A percentile compares a stretch with the other conserved stretches of the same genome.
Evolutionary conservation across 1,284 basidiomycete species (phyloP).

Genomic region (Boletellus sp.): DNA sequence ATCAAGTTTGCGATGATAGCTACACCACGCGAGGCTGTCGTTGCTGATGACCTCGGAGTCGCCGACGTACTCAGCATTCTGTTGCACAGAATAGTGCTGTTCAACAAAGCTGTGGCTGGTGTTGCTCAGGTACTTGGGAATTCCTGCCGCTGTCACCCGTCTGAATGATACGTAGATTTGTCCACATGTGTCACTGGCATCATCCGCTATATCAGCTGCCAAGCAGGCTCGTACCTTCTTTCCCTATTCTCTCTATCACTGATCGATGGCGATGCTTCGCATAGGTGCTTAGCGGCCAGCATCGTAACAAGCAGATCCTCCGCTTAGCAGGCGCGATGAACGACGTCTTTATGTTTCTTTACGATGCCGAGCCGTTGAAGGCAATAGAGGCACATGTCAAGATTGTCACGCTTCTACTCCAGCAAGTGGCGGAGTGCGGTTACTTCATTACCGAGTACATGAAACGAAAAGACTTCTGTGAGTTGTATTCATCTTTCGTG

Average conservation of each 20-base stretch:
- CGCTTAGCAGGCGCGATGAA: neutral
- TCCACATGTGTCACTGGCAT: neutral
- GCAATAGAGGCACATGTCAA: neutral
- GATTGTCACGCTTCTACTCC: neutral
- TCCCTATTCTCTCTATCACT: neutral
- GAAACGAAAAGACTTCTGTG: neutral
- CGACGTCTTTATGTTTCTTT: neutral
- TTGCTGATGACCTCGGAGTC: neutral
- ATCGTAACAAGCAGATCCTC: neutral
- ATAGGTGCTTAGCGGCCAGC: neutral
- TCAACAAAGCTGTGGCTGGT: neutral
- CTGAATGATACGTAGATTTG: neutral
- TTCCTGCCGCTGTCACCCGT: neutral
- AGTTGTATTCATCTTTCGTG: neutral
- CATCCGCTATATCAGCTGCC: neutral
- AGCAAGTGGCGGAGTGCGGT: neutral
- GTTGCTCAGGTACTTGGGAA: neutral
- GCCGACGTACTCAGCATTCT: neutral
- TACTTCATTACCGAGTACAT: neutral
- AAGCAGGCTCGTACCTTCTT: neutral
- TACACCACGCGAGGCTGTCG: neutral
- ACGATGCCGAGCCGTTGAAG: neutral
- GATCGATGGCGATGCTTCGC: neutral
- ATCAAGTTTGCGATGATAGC: neutral
- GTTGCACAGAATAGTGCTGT: neutral